phyloP scores from a whole-genome alignment of 306 rosid species.

The Sindora glabra region DNA sequence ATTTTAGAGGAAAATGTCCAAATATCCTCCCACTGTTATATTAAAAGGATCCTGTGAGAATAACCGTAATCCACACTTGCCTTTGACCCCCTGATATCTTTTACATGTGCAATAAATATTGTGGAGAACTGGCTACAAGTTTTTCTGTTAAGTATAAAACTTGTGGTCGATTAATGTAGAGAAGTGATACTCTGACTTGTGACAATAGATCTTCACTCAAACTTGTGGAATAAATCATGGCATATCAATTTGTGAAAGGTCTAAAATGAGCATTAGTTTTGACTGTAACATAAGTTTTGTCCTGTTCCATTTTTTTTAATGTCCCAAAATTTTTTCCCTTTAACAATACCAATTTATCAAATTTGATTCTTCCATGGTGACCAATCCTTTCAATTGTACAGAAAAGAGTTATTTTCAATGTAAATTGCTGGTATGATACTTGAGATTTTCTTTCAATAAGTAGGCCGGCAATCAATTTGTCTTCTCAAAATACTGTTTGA shows the following conservation, averaged over 20 bases:
- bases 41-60: background rate
- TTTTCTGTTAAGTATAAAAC: too few relatives aligned
- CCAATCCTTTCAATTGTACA: background rate
- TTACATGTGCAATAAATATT: background rate
- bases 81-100: background rate
- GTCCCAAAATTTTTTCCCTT: background rate
- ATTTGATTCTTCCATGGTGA: background rate
- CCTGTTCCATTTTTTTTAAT: background rate
- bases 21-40: background rate
- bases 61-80: background rate
- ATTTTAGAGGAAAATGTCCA: background rate
- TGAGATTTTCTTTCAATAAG: too few relatives aligned
- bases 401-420: background rate
- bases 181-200: background rate
- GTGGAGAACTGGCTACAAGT: background rate
- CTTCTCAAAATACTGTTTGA: background rate
- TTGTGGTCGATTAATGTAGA: too few relatives aligned
- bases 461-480: background rate
- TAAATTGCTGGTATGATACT: background rate
- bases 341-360: background rate
- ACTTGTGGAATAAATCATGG: too few relatives aligned
- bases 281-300: background rate
- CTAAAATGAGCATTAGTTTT: background rate
- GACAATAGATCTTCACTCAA: background rate
- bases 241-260: too few relatives aligned